A percentile compares a stretch with the other conserved stretches of the same genome.
Evolutionary conservation across 225 moss, liverwort and hornwort genomes (phyloP).

Genomic region (Antitrichia curtipendula): DNA sequence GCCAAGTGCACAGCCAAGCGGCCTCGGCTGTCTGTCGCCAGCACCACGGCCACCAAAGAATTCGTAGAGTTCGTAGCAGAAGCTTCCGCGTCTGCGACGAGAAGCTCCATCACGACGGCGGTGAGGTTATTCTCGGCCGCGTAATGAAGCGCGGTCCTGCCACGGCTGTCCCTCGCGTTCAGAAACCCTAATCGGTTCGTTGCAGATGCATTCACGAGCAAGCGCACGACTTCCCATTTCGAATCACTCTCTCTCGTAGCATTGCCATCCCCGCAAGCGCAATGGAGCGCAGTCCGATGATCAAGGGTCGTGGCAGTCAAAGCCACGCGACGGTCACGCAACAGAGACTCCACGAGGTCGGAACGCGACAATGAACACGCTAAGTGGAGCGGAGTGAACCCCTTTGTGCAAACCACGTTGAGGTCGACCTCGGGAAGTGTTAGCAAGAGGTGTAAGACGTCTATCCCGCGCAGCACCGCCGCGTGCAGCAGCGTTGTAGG

Average conservation of each 20-base stretch:
- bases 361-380: neutral
- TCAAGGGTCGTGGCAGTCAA: neutral
- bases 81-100: neutral
- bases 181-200: neutral
- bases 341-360: neutral
- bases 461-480: neutral
- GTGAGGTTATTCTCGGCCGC: neutral
- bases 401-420: neutral
- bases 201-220: neutral
- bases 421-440: neutral
- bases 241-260: neutral
- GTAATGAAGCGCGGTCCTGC: neutral
- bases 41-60: neutral
- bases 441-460: neutral
- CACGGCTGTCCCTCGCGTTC: neutral
- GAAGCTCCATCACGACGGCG: neutral
- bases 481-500: neutral
- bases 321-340: neutral
- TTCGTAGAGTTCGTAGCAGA: neutral
- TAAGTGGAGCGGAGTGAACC: neutral
- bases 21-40: neutral
- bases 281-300: neutral
- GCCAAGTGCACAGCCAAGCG: neutral
- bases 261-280: neutral
- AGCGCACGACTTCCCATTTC: neutral